phyloP scores from a whole-genome alignment of 2,329 filamentous ascomycete genomes.

The Calonectria crousiana region DNA sequence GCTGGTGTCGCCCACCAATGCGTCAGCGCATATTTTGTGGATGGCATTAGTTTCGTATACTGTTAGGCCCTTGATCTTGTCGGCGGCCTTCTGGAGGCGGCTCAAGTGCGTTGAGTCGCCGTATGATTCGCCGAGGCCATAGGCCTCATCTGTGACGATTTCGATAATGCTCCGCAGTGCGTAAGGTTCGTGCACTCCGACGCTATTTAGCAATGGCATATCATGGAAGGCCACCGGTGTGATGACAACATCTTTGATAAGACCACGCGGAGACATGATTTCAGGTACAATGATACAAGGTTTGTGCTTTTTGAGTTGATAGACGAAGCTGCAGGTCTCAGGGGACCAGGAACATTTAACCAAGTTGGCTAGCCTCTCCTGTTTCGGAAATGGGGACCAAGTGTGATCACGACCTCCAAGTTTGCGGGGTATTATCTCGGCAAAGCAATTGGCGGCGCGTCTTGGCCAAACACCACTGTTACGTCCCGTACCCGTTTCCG shows the following conservation, averaged over 20 bases:
- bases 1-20: constrained; percentile 66
- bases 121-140: constrained; percentile 56
- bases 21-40: constrained; percentile 86
- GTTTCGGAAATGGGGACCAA: not conserved
- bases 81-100: constrained; percentile 49
- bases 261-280: constrained; percentile 42
- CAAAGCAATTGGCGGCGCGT: not conserved
- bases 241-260: constrained; percentile 55
- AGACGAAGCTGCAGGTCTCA: not conserved
- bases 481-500: not conserved
- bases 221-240: constrained; percentile 59
- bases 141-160: constrained; percentile 48
- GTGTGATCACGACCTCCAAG: not conserved
- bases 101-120: constrained; percentile 53
- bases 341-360: not conserved
- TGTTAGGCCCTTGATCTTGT: constrained; percentile 45
- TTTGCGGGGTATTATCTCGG: not conserved
- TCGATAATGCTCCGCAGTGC: constrained; percentile 58
- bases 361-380: not conserved
- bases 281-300: not conserved
- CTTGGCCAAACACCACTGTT: not conserved
- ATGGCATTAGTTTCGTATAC: constrained; percentile 80
- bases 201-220: constrained; percentile 58
- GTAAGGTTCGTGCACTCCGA: constrained; percentile 58
- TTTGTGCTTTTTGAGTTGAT: not conserved